Evolutionary conservation across 805 yeast species (phyloP).

Genomic region (Starmerella potacharoeniae): DNA sequence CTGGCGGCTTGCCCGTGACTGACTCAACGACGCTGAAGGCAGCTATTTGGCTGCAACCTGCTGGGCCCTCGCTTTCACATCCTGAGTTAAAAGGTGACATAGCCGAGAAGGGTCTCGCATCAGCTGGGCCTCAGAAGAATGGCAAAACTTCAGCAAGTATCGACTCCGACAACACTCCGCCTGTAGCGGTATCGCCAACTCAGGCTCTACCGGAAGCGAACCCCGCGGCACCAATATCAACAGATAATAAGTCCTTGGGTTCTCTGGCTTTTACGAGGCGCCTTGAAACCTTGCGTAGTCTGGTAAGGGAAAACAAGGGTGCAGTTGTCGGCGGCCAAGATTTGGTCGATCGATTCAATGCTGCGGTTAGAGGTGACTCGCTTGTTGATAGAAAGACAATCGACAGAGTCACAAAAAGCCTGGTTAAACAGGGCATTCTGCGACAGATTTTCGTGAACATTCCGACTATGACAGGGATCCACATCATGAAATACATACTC

Average conservation of each 20-base stretch:
- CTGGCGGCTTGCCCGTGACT: not conserved
- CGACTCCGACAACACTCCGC: too few species aligned
- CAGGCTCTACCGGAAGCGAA: too few species aligned
- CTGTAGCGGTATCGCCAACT: too few species aligned
- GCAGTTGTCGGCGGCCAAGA: constrained; percentile 35
- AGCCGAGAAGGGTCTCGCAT: not conserved
- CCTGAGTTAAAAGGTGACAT: not conserved
- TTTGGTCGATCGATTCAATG: constrained; percentile 35
- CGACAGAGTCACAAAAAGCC: constrained; percentile 33
- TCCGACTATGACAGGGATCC: constrained; percentile 17
- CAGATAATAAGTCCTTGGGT: constrained; percentile 12
- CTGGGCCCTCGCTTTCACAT: too few species aligned
- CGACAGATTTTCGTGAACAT: constrained; percentile 23
- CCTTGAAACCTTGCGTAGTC: constrained; percentile 33
- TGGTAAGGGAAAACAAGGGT: constrained; percentile 38
- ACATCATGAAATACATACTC: constrained; percentile 23
- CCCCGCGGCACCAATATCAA: not conserved
- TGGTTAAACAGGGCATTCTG: constrained; percentile 30
- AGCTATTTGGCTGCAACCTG: too few species aligned
- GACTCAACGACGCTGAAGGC: too few species aligned
- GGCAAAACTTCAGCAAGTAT: not conserved
- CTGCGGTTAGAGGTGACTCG: constrained; percentile 27
- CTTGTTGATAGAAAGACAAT: constrained; percentile 47
- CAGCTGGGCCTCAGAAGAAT: too few species aligned
- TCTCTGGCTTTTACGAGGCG: constrained; percentile 39